phyloP scores from a whole-genome alignment of 805 yeast genomes.

The Sporopachydermia lactativora region DNA sequence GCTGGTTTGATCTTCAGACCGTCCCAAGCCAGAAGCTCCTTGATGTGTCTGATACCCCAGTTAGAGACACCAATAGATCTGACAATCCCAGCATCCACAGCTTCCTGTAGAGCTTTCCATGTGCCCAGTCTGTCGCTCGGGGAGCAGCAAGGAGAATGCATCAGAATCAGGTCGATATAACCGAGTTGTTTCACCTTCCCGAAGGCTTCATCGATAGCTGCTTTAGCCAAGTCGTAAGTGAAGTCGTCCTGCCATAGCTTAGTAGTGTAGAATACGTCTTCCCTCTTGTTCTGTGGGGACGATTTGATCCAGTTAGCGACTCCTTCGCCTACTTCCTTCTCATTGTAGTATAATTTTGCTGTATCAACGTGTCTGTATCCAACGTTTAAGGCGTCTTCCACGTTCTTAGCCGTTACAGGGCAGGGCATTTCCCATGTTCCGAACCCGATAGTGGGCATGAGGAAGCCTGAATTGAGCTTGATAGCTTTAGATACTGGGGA shows the following conservation, averaged over 20 bases:
- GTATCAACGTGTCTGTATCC: slow-evolving; percentile 71
- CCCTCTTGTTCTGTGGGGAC: slow-evolving; percentile 29
- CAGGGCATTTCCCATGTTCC: slow-evolving; percentile 33
- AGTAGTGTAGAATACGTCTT: slow-evolving; percentile 49
- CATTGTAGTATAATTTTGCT: slow-evolving; percentile 58
- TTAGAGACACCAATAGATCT: slow-evolving; percentile 51
- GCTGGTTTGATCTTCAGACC: slow-evolving; percentile 30
- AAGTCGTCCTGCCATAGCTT: slow-evolving; percentile 60
- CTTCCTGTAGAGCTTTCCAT: slow-evolving; percentile 43
- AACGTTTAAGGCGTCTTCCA: slow-evolving; percentile 38
- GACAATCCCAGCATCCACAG: slow-evolving; percentile 34
- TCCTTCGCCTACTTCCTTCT: slow-evolving; percentile 45
- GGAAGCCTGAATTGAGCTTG: slow-evolving; percentile 21
- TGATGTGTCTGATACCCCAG: slow-evolving; percentile 40
- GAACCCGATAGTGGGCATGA: slow-evolving; percentile 32
- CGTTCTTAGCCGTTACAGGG: slow-evolving; percentile 20
- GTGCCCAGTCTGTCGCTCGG: slow-evolving; percentile 26
- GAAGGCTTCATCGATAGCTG: slow-evolving; percentile 44
- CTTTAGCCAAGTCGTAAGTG: slow-evolving; percentile 41
- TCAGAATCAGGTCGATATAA: slow-evolving; percentile 61
- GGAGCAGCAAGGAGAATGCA: slow-evolving; percentile 33
- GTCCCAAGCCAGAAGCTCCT: slow-evolving; percentile 35
- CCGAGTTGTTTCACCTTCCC: slow-evolving; percentile 35
- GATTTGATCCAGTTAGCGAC: slow-evolving; percentile 36
- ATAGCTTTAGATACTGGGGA: slow-evolving; percentile 5